A percentile compares a stretch with the other conserved stretches of the same genome.
These are phyloP conservation scores for Candida manassasensis DNA, from an alignment of 805 yeast genomes.

Conservation along the genomic window DNA sequence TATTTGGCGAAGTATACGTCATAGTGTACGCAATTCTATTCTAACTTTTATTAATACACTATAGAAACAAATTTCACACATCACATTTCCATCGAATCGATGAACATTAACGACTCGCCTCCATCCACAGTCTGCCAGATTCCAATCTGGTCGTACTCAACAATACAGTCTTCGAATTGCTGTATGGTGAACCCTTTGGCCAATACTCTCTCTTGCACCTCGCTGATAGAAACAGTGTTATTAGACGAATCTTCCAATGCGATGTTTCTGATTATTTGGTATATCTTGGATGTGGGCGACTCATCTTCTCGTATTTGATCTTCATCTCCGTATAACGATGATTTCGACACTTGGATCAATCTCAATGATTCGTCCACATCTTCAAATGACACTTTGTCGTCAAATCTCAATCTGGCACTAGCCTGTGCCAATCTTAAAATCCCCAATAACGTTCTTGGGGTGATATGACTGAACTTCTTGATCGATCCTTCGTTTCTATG, in stretches of 20 bases:
- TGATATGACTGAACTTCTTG: constrained; percentile 81
- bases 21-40: too few species aligned
- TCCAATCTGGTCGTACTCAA: constrained; percentile 64
- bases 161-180: constrained; percentile 70
- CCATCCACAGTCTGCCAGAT: constrained; percentile 76
- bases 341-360: constrained; percentile 79
- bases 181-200: constrained; percentile 81
- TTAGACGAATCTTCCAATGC: constrained; percentile 36
- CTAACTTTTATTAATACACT: constrained; percentile 1
- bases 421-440: constrained; percentile 93
- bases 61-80: constrained; percentile 1
- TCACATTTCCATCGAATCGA: constrained; percentile 14
- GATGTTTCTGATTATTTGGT: constrained; percentile 61
- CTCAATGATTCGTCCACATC: constrained; percentile 97
- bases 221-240: constrained; percentile 38
- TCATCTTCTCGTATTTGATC: constrained; percentile 53
- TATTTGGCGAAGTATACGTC: too few species aligned
- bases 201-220: constrained; percentile 58
- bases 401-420: constrained; percentile 82
- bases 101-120: constrained; percentile 57
- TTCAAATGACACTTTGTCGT: constrained; percentile 58
- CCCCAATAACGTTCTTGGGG: constrained; percentile 92
- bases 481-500: constrained; percentile 72
- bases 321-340: constrained; percentile 59
- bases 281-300: constrained; percentile 64